phyloP scores from a whole-genome alignment of 192 early-diverging fungal species.

The Oehlia diaphana region DNA sequence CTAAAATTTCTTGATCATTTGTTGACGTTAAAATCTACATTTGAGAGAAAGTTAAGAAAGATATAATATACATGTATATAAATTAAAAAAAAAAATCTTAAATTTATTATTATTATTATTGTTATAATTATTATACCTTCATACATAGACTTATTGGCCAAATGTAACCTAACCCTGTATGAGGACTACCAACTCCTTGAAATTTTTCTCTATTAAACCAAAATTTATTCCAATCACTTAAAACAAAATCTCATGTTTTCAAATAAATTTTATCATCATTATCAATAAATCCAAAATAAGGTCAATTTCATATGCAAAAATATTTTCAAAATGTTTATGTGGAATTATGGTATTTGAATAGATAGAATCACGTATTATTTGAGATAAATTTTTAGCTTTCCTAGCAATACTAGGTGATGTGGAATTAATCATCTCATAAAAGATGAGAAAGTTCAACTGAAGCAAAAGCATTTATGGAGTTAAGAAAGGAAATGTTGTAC shows the following conservation, averaged over 20 bases:
- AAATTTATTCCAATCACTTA: constrained; percentile 67
- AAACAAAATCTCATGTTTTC: constrained; percentile 56
- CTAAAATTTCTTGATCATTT: constrained; percentile 4
- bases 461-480: constrained; percentile 64
- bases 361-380: constrained; percentile 54
- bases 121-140: neutral
- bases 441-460: constrained; percentile 57
- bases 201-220: constrained; percentile 49
- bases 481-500: constrained; percentile 54
- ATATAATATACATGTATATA: no score
- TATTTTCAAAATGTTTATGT: constrained; percentile 52
- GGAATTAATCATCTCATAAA: constrained; percentile 40
- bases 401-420: constrained; percentile 38
- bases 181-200: neutral
- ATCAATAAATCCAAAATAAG: constrained; percentile 58
- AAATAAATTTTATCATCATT: constrained; percentile 51
- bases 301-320: constrained; percentile 76
- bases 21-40: constrained; percentile 16
- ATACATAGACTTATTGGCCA: constrained; percentile 16
- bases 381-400: constrained; percentile 42
- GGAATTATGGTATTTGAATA: constrained; percentile 45
- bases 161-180: constrained; percentile 19
- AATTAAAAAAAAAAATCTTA: neutral
- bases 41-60: no score
- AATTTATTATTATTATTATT: no score